A percentile compares a stretch with the other conserved stretches of the same genome.
Evolutionary conservation across 768 basidiomycete species (phyloP).

Genomic region (Phylloporus arenicola): DNA sequence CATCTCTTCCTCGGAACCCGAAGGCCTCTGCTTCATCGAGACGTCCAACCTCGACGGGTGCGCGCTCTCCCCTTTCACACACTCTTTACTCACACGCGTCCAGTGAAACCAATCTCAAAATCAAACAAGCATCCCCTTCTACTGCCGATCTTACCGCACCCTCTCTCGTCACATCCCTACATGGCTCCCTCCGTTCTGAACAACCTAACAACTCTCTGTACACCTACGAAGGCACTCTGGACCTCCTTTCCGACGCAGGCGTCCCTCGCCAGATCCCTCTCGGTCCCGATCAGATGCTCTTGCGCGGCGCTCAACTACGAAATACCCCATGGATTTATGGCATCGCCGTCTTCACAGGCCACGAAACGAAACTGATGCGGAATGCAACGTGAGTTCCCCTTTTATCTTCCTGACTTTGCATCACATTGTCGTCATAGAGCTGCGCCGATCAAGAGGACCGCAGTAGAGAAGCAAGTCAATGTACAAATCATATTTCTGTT

Average conservation of each 20-base stretch:
- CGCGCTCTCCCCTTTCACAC: constrained; percentile 3
- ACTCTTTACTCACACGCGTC: not conserved
- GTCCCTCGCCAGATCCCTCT: constrained; percentile 79
- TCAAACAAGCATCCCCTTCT: constrained; percentile 89
- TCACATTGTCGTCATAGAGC: constrained; percentile 45
- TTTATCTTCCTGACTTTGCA: too few relatives aligned
- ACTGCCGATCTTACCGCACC: constrained; percentile 79
- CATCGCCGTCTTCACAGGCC: constrained; percentile 89
- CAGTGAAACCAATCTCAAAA: constrained; percentile 97
- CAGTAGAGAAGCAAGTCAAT: constrained; percentile 94
- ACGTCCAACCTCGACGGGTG: constrained; percentile 97
- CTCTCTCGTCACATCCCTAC: constrained; percentile 60
- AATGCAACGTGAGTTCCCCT: constrained; percentile 80
- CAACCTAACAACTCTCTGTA: constrained; percentile 98
- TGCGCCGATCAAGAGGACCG: constrained; percentile 94
- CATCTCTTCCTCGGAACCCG: constrained; percentile 87
- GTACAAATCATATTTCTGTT: constrained; percentile 95
- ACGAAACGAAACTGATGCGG: constrained; percentile 97
- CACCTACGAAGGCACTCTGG: constrained; percentile 85
- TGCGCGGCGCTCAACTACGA: constrained; percentile 91
- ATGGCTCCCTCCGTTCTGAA: constrained; percentile 86
- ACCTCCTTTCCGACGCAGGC: constrained; percentile 50
- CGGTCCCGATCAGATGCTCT: constrained; percentile 89
- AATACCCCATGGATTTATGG: constrained; percentile 98
- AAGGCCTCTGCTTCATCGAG: constrained; percentile 96